These are phyloP conservation scores for Pleomassaria siparia DNA, from an alignment of 2,329 filamentous ascomycete species.

Conservation along the genomic window DNA sequence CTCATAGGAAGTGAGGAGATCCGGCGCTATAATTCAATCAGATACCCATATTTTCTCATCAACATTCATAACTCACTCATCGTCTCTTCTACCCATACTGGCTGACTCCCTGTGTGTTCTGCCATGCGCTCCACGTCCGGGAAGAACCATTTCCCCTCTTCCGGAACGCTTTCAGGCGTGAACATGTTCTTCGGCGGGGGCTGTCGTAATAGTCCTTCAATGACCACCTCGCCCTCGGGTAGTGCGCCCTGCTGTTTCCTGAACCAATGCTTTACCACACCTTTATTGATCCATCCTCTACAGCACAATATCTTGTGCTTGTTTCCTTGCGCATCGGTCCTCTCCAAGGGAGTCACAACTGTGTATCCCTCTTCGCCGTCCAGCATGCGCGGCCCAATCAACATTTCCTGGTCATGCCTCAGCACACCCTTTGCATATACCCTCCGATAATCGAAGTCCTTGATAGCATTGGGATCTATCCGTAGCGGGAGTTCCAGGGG, in stretches of 20 bases:
- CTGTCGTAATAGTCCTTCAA: constrained; percentile 82
- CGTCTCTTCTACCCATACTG: constrained; percentile 94
- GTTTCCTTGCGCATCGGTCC: constrained; percentile 54
- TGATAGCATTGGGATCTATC: constrained; percentile 77
- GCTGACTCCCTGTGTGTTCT: constrained; percentile 73
- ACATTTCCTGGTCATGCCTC: constrained; percentile 92
- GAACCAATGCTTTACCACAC: constrained; percentile 64
- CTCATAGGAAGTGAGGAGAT: constrained; percentile 74
- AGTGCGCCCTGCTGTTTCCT: constrained; percentile 61
- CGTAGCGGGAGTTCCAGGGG: constrained; percentile 83
- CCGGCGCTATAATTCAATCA: constrained; percentile 62
- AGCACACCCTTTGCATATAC: constrained; percentile 74
- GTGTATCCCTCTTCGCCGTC: constrained; percentile 90
- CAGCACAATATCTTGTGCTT: constrained; percentile 75
- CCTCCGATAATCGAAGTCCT: constrained; percentile 89
- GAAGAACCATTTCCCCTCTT: constrained; percentile 88
- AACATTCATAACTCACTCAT: constrained; percentile 64
- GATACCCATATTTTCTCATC: constrained; percentile 22
- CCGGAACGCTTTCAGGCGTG: constrained; percentile 84
- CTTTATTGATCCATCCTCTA: constrained; percentile 87
- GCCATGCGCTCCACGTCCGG: constrained; percentile 95
- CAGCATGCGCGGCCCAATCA: constrained; percentile 84
- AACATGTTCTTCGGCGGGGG: constrained; percentile 99
- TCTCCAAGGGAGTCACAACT: constrained; percentile 87
- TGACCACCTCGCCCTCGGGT: constrained; percentile 68